phyloP scores from a whole-genome alignment of 805 yeast species.

The Kuraishia ogatae region DNA sequence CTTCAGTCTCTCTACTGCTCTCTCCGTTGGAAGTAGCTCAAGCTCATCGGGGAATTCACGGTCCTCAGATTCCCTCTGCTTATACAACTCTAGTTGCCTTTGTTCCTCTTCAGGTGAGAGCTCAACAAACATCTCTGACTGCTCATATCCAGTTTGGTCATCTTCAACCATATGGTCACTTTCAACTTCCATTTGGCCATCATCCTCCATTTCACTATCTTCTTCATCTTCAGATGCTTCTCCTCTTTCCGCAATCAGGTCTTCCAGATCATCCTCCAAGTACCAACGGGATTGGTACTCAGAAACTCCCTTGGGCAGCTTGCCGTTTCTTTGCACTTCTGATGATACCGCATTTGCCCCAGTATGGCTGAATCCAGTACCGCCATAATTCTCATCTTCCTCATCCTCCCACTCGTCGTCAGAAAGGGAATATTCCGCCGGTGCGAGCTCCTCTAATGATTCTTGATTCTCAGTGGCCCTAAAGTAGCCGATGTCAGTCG shows the following conservation, averaged over 20 bases:
- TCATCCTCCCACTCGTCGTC: slow-evolving; percentile 24
- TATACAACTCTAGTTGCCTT: slow-evolving; percentile 61
- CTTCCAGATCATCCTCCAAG: slow-evolving; percentile 47
- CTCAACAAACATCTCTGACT: slow-evolving; percentile 58
- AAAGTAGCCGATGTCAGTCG: slow-evolving; percentile 13
- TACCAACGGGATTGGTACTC: slow-evolving; percentile 75
- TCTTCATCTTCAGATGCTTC: slow-evolving; percentile 32
- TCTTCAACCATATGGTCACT: slow-evolving; percentile 33
- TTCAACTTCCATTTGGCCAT: slow-evolving; percentile 26
- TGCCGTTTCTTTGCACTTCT: slow-evolving; percentile 10
- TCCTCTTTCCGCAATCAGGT: slow-evolving; percentile 29
- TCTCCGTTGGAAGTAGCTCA: slow-evolving; percentile 68
- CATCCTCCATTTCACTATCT: slow-evolving; percentile 20
- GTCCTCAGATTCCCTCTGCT: slow-evolving; percentile 71
- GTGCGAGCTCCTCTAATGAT: slow-evolving; percentile 49
- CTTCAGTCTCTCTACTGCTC: slow-evolving; percentile 65
- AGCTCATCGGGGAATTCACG: slow-evolving; percentile 93
- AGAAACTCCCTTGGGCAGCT: slow-evolving; percentile 63
- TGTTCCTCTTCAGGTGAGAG: slow-evolving; percentile 77
- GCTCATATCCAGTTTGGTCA: slow-evolving; percentile 12
- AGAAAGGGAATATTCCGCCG: slow-evolving; percentile 33
- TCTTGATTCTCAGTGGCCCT: slow-evolving; percentile 39
- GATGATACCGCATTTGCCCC: slow-evolving; percentile 15
- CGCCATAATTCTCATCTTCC: slow-evolving; percentile 16
- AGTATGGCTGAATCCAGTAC: slow-evolving; percentile 18